Conservation (phyloP, 2,329 filamentous ascomycete genomes). For the Fusarium nanum region DNA sequence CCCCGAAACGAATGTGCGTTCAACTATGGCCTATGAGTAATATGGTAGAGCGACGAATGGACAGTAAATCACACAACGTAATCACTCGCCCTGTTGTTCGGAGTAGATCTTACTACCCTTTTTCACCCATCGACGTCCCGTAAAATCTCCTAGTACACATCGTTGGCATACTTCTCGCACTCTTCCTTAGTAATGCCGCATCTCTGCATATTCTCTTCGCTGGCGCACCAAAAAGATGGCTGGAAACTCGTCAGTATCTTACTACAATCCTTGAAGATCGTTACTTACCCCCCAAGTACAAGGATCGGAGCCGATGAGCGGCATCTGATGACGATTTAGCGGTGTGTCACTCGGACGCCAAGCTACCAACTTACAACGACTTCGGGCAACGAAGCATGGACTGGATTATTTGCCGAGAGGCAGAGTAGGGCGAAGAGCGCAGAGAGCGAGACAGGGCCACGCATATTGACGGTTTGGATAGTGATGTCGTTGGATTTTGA, state of each 20-base stretch:
- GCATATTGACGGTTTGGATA: background rate
- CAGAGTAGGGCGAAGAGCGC: background rate
- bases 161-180: conserved; percentile 2
- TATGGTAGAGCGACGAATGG: background rate
- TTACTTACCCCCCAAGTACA: conserved; percentile 9
- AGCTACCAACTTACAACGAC: background rate
- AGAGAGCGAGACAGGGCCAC: background rate
- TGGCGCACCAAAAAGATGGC: conserved; percentile 9
- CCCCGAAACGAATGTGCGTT: background rate
- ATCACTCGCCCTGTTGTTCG: accelerated
- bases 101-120: background rate
- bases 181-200: background rate
- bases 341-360: background rate
- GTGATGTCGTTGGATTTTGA: background rate
- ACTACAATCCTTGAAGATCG: accelerated
- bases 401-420: background rate
- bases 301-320: background rate
- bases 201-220: conserved; percentile 8
- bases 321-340: background rate
- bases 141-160: background rate
- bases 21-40: background rate
- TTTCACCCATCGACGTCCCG: background rate
- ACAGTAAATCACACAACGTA: background rate
- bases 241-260: background rate
- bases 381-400: background rate